phyloP scores from a whole-genome alignment of 306 rosid species.

The Astragalus membranaceus region DNA sequence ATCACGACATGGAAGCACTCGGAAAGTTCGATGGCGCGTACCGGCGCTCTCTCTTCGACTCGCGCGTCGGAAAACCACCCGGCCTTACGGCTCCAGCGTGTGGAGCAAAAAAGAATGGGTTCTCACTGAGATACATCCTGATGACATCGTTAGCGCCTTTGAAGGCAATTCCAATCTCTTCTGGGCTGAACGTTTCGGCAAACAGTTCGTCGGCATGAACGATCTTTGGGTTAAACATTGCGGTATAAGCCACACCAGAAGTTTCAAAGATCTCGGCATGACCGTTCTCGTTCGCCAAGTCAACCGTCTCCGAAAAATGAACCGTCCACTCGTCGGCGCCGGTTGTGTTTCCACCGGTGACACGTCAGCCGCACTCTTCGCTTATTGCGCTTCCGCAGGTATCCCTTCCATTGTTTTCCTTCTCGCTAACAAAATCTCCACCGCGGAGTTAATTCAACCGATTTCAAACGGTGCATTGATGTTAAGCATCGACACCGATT shows the following conservation, averaged over 20 bases:
- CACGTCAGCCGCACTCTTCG: conserved; percentile 75
- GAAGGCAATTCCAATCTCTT: conserved; percentile 81
- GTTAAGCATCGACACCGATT: conserved; percentile 64
- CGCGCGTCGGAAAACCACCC: conserved; percentile 85
- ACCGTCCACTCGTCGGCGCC: conserved; percentile 63
- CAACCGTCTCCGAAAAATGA: conserved; percentile 50
- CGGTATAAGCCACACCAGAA: conserved; percentile 72
- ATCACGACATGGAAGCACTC: conserved; percentile 66
- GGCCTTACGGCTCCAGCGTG: conserved; percentile 94
- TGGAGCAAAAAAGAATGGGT: conserved; percentile 97
- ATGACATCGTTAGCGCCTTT: conserved; percentile 66
- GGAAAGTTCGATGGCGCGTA: conserved; percentile 58
- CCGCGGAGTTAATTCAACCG: conserved; percentile 76
- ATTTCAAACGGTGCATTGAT: conserved; percentile 74
- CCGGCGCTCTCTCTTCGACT: conserved; percentile 68
- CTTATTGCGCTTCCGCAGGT: conserved; percentile 73
- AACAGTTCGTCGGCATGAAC: conserved; percentile 66
- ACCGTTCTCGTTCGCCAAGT: conserved; percentile 80
- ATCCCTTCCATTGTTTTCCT: conserved; percentile 83
- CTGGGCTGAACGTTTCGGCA: conserved; percentile 88
- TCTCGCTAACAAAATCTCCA: conserved; percentile 72
- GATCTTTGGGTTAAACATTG: conserved; percentile 88
- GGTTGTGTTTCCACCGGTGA: conserved; percentile 86
- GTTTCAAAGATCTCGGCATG: conserved; percentile 82
- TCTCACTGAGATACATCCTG: conserved; percentile 63